A percentile compares a stretch with the other conserved stretches of the same genome.
phyloP scores from a whole-genome alignment of 1,139 yeast genomes.

The Blastobotrys apis region DNA sequence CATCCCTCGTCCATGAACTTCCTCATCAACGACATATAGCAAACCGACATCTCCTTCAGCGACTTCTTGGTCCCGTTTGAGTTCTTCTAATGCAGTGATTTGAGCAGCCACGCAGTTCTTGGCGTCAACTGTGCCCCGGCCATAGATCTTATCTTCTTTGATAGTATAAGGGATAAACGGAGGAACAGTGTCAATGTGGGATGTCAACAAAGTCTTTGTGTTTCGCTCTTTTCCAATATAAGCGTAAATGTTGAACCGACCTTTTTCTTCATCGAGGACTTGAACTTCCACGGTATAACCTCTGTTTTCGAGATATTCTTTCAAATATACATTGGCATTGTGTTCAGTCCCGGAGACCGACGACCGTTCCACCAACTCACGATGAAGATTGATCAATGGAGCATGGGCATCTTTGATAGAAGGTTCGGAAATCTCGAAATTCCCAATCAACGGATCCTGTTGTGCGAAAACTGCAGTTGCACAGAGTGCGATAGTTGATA shows the following conservation, averaged over 20 bases:
- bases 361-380: constrained; percentile 37
- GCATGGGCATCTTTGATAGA: too few relatives aligned
- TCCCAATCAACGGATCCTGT: constrained; percentile 8
- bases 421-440: too few relatives aligned
- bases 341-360: constrained; percentile 35
- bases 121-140: constrained; percentile 67
- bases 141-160: constrained; percentile 51
- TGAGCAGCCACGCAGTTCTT: constrained; percentile 66
- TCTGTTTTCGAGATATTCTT: constrained; percentile 37
- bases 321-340: constrained; percentile 36
- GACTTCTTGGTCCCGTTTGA: constrained; percentile 40
- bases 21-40: constrained; percentile 67
- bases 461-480: too few relatives aligned
- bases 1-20: constrained; percentile 63
- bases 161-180: constrained; percentile 53
- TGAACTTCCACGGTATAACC: constrained; percentile 53
- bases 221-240: constrained; percentile 45
- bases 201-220: constrained; percentile 51
- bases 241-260: constrained; percentile 55
- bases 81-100: constrained; percentile 47
- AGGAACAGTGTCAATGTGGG: constrained; percentile 72
- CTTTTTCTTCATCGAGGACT: constrained; percentile 34
- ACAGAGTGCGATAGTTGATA: too few relatives aligned
- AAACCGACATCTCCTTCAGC: constrained; percentile 54
- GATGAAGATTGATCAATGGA: constrained; percentile 33